Conservation (phyloP, 106 monocot genomes). For the Dactylorhiza incarnata region DNA sequence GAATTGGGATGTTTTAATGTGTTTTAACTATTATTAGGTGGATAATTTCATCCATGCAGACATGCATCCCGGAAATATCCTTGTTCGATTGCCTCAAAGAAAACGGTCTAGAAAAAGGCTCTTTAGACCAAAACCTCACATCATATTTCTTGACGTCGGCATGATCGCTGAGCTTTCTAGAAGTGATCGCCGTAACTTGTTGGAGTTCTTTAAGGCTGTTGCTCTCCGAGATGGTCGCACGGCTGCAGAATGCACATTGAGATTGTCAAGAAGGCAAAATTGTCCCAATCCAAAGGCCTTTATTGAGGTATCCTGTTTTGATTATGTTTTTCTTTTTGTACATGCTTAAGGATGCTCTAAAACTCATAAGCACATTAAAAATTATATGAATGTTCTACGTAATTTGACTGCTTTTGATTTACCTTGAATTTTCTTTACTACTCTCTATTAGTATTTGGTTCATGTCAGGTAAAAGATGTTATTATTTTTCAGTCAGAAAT, state of each 20-base stretch:
- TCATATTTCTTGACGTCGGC: constrained; percentile 65
- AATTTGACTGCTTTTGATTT: background rate
- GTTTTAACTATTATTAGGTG: constrained; percentile 21
- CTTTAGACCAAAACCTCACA: constrained; percentile 47
- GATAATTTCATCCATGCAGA: constrained; percentile 76
- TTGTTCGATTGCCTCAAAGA: constrained; percentile 34
- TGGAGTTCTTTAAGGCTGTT: constrained; percentile 69
- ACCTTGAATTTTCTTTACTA: background rate
- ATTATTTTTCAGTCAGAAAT: background rate
- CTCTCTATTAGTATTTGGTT: background rate
- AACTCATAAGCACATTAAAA: background rate
- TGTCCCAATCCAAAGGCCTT: constrained; percentile 58
- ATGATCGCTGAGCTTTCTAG: constrained; percentile 64
- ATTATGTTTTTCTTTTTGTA: background rate
- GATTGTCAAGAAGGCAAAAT: constrained; percentile 41
- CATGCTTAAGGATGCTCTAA: background rate
- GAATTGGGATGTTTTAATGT: background rate
- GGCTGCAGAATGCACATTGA: constrained; percentile 51
- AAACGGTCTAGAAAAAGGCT: constrained; percentile 25
- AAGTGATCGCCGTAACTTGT: constrained; percentile 38
- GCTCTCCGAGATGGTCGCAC: constrained; percentile 49
- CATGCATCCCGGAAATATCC: constrained; percentile 72
- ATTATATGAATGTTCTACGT: background rate
- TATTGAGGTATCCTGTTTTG: constrained; percentile 25
- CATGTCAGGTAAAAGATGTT: background rate